Evolutionary conservation across 192 early-diverging fungal genomes (phyloP).

Genomic region (Helicostylum pulchrum): DNA sequence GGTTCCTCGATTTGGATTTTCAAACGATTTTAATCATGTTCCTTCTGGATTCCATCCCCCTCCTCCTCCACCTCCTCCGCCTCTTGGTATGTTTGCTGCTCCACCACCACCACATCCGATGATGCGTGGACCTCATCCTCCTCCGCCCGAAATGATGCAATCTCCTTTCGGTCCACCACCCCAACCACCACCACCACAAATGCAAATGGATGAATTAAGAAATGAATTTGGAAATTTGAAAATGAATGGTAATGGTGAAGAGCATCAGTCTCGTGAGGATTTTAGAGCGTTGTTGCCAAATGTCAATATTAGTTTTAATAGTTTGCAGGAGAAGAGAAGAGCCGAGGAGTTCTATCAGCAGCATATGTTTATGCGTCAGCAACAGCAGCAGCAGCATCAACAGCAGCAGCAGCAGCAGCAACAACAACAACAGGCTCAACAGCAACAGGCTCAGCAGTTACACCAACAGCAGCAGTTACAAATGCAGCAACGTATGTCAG

Average conservation of each 20-base stretch:
- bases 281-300: conserved; percentile 57
- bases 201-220: conserved; percentile 1
- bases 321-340: conserved; percentile 11
- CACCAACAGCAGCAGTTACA: not conserved
- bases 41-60: conserved; percentile 9
- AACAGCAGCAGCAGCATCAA: conserved; percentile 4
- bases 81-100: conserved; percentile 16
- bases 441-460: not conserved
- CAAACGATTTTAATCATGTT: not conserved
- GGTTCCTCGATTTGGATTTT: conserved; percentile 10
- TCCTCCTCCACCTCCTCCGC: conserved; percentile 9
- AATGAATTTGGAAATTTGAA: conserved; percentile 12
- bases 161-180: not conserved
- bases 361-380: conserved; percentile 21
- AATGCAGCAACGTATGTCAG: not conserved
- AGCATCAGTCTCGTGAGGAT: conserved; percentile 31
- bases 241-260: not conserved
- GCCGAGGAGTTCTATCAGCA: conserved; percentile 15
- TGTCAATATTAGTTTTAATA: conserved; percentile 58
- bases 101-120: conserved; percentile 12
- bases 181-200: not conserved
- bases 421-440: conserved; percentile 20
- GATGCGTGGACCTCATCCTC: conserved; percentile 7
- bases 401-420: conserved; percentile 23
- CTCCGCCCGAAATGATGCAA: not conserved